These are phyloP conservation scores for Melastoma candidum DNA, from an alignment of 441 rosid species.

Conservation along the genomic window DNA sequence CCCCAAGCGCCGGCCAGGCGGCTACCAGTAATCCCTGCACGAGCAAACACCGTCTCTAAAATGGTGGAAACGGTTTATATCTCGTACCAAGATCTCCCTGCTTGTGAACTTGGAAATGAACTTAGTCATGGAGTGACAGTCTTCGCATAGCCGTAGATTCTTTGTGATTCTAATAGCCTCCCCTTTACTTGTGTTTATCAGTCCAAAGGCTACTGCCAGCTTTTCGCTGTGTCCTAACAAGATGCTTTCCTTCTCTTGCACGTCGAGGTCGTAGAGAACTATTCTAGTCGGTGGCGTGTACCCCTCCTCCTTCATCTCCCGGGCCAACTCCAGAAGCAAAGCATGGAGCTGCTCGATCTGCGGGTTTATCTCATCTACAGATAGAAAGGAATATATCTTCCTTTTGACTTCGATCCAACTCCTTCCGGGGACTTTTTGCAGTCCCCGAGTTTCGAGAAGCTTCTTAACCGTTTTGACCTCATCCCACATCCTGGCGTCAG, in stretches of 20 bases:
- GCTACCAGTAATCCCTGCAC: slow-evolving; percentile 77
- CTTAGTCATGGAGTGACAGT: slow-evolving; percentile 73
- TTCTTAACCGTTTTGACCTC: slow-evolving; percentile 49
- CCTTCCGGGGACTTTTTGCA: slow-evolving; percentile 49
- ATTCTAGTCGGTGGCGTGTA: slow-evolving; percentile 67
- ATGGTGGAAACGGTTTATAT: slow-evolving; percentile 78
- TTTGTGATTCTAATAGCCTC: slow-evolving; percentile 70
- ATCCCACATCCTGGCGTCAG: slow-evolving; percentile 54
- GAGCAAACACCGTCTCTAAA: slow-evolving; percentile 73
- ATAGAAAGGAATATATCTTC: slow-evolving; percentile 48
- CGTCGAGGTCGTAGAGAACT: slow-evolving; percentile 69
- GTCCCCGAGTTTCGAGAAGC: slow-evolving; percentile 34
- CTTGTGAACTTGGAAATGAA: slow-evolving; percentile 58
- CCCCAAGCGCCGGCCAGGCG: too few relatives aligned
- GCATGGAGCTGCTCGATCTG: slow-evolving; percentile 61
- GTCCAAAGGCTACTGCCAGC: slow-evolving; percentile 77
- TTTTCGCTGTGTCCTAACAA: slow-evolving; percentile 84
- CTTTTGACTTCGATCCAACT: slow-evolving; percentile 48
- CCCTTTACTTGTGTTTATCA: slow-evolving; percentile 50
- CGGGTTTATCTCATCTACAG: slow-evolving; percentile 63
- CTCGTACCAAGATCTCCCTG: slow-evolving; percentile 70
- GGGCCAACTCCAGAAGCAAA: slow-evolving; percentile 41
- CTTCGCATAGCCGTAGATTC: slow-evolving; percentile 81
- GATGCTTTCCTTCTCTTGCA: slow-evolving; percentile 64
- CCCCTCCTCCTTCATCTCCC: slow-evolving; percentile 77